A percentile compares a stretch with the other conserved stretches of the same genome.
Conservation (phyloP, 2,329 filamentous ascomycete genomes). For the Exophiala calicioides region DNA sequence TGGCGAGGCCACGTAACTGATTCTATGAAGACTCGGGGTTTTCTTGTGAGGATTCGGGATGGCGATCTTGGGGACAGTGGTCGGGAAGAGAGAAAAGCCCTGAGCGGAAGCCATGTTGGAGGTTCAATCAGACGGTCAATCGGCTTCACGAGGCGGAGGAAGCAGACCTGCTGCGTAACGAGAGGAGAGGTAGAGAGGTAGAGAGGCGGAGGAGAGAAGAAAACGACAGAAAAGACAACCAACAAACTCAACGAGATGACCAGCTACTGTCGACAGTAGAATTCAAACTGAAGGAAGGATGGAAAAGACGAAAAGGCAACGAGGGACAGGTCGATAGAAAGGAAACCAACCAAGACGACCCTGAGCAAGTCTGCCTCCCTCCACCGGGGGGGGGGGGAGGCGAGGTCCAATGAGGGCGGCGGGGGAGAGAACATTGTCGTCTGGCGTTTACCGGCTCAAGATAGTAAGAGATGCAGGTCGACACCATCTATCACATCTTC, state of each 20-base stretch:
- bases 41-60: constrained; percentile 30
- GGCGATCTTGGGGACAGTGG: constrained; percentile 27
- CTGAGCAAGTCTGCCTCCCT: not conserved
- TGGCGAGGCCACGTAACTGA: constrained; percentile 17
- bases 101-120: constrained; percentile 23
- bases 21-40: constrained; percentile 28
- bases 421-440: constrained; percentile 17
- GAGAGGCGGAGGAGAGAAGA: constrained; percentile 1
- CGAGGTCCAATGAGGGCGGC: constrained; percentile 12
- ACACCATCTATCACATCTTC: constrained; percentile 28
- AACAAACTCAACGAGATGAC: too few relatives aligned
- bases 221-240: constrained; percentile 14
- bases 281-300: constrained; percentile 2
- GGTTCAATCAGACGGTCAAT: constrained; percentile 3
- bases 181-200: not conserved
- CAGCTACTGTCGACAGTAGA: constrained; percentile 19
- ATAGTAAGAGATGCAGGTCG: constrained; percentile 23
- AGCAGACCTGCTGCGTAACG: constrained; percentile 24
- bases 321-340: constrained; percentile 2
- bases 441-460: constrained; percentile 26
- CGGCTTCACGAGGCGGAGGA: too few relatives aligned
- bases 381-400: constrained; percentile 3
- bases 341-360: constrained; percentile 1
- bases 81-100: constrained; percentile 27
- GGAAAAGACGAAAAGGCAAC: constrained; percentile 9